These are phyloP conservation scores for Fennellomyces sp. DNA, from an alignment of 371 early-diverging fungal species.

Conservation along the genomic window DNA sequence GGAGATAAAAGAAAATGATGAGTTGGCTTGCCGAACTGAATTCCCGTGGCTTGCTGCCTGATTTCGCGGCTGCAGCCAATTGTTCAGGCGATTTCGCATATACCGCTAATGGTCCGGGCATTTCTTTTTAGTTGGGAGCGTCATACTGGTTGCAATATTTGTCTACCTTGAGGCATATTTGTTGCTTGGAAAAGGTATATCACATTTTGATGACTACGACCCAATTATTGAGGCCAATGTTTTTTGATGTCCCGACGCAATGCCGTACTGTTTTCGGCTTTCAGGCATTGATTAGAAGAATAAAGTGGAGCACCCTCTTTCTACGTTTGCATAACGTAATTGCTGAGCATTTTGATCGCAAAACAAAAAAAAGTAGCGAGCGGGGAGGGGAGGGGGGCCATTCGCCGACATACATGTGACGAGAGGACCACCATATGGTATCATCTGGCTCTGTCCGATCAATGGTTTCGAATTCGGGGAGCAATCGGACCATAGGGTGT, in stretches of 20 bases:
- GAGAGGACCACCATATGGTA: neutral
- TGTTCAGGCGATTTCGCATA: slow-evolving; percentile 1
- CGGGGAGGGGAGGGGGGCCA: too few relatives aligned
- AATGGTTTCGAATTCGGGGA: neutral
- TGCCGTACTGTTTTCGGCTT: too few relatives aligned
- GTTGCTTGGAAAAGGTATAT: neutral
- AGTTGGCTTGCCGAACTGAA: slow-evolving; percentile 13
- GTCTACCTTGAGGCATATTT: slow-evolving; percentile 3
- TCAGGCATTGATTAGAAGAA: too few relatives aligned
- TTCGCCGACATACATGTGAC: too few relatives aligned
- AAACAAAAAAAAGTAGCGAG: too few relatives aligned
- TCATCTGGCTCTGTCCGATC: neutral
- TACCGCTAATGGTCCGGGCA: slow-evolving; percentile 1
- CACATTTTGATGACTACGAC: too few relatives aligned
- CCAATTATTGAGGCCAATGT: too few relatives aligned
- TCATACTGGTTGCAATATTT: neutral
- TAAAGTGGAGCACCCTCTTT: too few relatives aligned
- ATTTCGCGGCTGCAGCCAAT: slow-evolving; percentile 2
- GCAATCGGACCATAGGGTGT: neutral
- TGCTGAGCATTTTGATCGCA: too few relatives aligned
- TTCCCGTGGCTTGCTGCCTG: slow-evolving; percentile 5
- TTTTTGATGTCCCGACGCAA: neutral
- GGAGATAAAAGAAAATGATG: slow-evolving; percentile 55
- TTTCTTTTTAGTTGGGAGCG: too few relatives aligned
- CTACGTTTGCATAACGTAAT: too few relatives aligned